These are phyloP conservation scores for Microglena sp. DNA, from an alignment of 139 green algal genomes.

Conservation along the genomic window DNA sequence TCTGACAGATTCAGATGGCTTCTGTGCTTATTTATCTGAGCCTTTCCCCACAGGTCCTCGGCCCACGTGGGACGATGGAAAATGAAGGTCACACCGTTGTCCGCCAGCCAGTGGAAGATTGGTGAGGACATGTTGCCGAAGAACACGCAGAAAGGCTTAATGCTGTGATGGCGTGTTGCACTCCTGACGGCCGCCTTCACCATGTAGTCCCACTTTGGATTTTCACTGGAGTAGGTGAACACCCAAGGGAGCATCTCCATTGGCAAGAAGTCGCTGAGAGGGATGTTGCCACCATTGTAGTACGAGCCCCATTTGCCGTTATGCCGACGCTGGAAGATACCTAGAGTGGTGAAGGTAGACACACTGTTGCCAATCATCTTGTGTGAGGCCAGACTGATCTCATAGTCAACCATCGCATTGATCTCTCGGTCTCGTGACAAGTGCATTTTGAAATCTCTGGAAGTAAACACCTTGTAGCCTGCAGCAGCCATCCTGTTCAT, in stretches of 20 bases:
- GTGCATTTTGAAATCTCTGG: not conserved
- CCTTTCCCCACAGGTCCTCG: slow-evolving; percentile 11
- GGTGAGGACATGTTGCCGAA: slow-evolving; percentile 13
- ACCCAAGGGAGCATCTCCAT: slow-evolving; percentile 26
- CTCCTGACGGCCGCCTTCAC: slow-evolving; percentile 18
- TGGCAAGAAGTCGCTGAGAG: slow-evolving; percentile 19
- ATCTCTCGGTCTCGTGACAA: not conserved
- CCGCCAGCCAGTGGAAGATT: slow-evolving; percentile 17
- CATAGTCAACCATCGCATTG: slow-evolving; percentile 13
- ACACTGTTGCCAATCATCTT: slow-evolving; percentile 39
- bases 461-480: slow-evolving; percentile 11
- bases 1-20: no score
- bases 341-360: slow-evolving; percentile 32
- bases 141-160: slow-evolving; percentile 32
- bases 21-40: no score
- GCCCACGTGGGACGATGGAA: slow-evolving; percentile 21
- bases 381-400: slow-evolving; percentile 7
- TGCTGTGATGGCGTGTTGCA: not conserved
- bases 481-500: not conserved
- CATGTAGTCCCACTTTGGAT: slow-evolving; percentile 26
- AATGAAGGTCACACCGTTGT: slow-evolving; percentile 22
- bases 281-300: slow-evolving; percentile 45
- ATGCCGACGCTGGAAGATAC: slow-evolving; percentile 37
- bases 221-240: slow-evolving; percentile 31
- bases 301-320: slow-evolving; percentile 22